Base-by-base conservation (phyloP, 495 filamentous ascomycete genomes). In the Aspergillus cristatus region DNA sequence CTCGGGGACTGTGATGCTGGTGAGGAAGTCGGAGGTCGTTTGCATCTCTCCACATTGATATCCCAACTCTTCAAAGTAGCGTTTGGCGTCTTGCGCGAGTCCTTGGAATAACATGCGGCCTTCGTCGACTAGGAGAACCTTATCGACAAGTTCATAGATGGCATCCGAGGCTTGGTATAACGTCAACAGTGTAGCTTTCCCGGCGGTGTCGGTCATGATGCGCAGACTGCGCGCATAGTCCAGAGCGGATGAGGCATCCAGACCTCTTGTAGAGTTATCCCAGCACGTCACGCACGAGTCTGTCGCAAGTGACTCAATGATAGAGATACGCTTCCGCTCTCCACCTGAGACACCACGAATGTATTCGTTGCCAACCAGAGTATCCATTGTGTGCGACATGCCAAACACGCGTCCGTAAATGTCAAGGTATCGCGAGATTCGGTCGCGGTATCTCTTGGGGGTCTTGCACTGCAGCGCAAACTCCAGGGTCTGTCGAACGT, bases 301-400 rank as follows among this genome's bases (percentile, higher is more conserved):
- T 2, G 80, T 83, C 13, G 82, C 70, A 53, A 90, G 72, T 13
- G 70, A 70, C 43, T 78, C 62, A 11, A 60, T 60, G 28, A 69
- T 66, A 1, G 57, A 64, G 6, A 68, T 58, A 2, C 74, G 78
- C 56, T 90, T 91, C 15, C 84, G 68, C 56, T 94, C 86, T 12
- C 86, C 87, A 29, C 87, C 86, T 2, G 80, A 86, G n/a, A 93
- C 74, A 45, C 86, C 86, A n/a, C 86, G 81, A 33, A 89, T 71
- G 47, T 81, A 85, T 11, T 76, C 73, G 44, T 87, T 83, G 7
- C 87, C 87, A n/a, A 93, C 84, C 16, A 86, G 72, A 0, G 87
- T 93, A 49, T 85, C 70, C 38, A 74, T 71, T 0, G 85, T 90
- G 53, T 93, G 83, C 35, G 83, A 74, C 44, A 91, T 88, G 44